Base-by-base conservation (phyloP, 805 yeast species). In the Lipomyces anomalus region DNA sequence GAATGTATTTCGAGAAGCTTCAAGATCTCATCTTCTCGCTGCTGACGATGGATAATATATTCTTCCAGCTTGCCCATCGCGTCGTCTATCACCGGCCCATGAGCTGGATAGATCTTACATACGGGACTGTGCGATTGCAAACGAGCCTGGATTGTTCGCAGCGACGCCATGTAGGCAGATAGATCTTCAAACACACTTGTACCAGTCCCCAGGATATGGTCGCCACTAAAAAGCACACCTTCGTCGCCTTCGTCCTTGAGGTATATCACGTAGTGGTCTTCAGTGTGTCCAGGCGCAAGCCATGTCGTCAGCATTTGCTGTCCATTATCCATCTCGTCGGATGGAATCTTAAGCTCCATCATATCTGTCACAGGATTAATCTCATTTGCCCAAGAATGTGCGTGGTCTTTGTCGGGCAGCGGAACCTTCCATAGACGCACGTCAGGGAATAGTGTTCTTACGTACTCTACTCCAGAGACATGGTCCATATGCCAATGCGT, bases 401-500 rank as follows among this genome's bases (percentile, higher is more conserved):
- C 39, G 38, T 5, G 7, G 11, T 26, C 43, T 6, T 39, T 16
- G 23, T 39, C 36, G 24, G 20, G n/a, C n/a, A n/a, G n/a, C 5
- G 43, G 43, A 5, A 26, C 9, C 30, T 26, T 26, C 30, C 30
- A 26, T 13, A 26, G 30, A 9, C 11, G 11, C 30, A 13, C 30
- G 30, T 13, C 11, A 9, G 30, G 30, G 13, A 26, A 26, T 13
- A 26, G 30, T 13, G 11, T 9, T 26, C 30, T 9, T 13, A 26
- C 30, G 9, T 45, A 35, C 6, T 42, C 41, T 16, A 61, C 48
- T 11, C 69, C 69, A 4, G 60, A 60, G 7, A 56, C 50, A 35
- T 66, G 70, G 46, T 66, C 70, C 5, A 40, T 53, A 41, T 66
- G 70, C 67, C 68, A 64, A 42, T 66, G 70, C 13, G 68, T 59